Evolutionary conservation across 2,329 filamentous ascomycete genomes (phyloP).

Genomic region (Cladosporium velox): DNA sequence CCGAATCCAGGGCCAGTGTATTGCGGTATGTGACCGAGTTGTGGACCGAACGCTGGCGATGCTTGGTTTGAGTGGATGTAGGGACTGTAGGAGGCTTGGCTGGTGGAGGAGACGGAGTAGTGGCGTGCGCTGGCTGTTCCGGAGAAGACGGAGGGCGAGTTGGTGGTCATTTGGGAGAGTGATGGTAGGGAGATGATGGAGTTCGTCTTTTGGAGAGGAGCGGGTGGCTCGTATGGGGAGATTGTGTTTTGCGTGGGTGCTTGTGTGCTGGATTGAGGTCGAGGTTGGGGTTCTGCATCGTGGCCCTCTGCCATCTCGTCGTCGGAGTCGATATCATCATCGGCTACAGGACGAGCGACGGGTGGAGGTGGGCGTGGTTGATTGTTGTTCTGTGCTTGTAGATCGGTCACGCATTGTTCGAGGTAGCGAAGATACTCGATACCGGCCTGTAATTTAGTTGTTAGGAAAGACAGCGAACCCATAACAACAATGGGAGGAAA

Average conservation of each 20-base stretch:
- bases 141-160: slow-evolving; percentile 35
- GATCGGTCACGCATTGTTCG: slow-evolving; percentile 78
- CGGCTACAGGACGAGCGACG: slow-evolving; percentile 33
- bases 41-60: slow-evolving; percentile 61
- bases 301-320: slow-evolving; percentile 62
- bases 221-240: slow-evolving; percentile 38
- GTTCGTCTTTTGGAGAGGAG: slow-evolving; percentile 25
- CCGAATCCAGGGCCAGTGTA: slow-evolving; percentile 28
- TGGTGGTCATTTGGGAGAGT: slow-evolving; percentile 43
- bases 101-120: slow-evolving; percentile 44
- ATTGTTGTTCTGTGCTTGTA: slow-evolving; percentile 61
- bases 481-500: not conserved
- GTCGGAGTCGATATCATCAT: slow-evolving; percentile 50
- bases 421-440: slow-evolving; percentile 96
- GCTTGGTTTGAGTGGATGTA: slow-evolving; percentile 51
- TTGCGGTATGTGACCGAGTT: slow-evolving; percentile 33
- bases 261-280: not conserved
- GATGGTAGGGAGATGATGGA: slow-evolving; percentile 43
- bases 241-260: slow-evolving; percentile 13
- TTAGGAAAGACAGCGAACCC: not conserved
- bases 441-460: slow-evolving; percentile 64
- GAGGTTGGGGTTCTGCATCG: not conserved
- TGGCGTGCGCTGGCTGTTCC: slow-evolving; percentile 26
- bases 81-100: slow-evolving; percentile 36
- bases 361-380: slow-evolving; percentile 31